Percentiles rank a stretch among this genome's conserved stretches.
phyloP scores from a whole-genome alignment of 2,329 filamentous ascomycete genomes.

The Ophiostoma himal-ulmi region DNA sequence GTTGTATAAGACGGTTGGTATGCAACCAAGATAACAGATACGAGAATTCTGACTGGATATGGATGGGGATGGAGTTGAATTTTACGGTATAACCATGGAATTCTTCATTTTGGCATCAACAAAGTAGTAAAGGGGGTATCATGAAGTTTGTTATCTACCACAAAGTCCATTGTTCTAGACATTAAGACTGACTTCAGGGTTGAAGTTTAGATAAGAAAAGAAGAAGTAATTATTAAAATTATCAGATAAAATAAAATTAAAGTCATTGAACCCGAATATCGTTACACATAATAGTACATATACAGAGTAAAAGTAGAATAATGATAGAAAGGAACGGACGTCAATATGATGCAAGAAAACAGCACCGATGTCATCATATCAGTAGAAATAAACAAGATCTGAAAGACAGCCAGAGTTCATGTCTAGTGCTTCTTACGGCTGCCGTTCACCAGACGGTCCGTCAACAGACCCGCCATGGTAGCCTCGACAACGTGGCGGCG shows the following conservation, averaged over 20 bases:
- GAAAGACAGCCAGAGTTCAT: neutral
- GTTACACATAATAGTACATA: neutral
- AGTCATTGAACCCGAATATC: neutral
- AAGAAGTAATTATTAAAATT: neutral
- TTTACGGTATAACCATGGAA: neutral
- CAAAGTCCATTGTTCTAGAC: neutral
- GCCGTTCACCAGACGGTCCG: slow-evolving; percentile 28
- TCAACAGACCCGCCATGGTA: slow-evolving; percentile 26
- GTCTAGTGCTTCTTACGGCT: slow-evolving; percentile 22
- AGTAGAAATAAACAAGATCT: neutral
- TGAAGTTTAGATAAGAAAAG: neutral
- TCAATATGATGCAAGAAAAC: neutral
- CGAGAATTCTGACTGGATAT: neutral
- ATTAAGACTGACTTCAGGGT: neutral
- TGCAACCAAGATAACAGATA: neutral
- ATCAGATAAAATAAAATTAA: neutral
- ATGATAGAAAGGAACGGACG: neutral
- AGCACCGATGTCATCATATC: neutral
- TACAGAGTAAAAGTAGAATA: neutral
- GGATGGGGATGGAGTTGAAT: neutral
- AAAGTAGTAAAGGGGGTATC: neutral
- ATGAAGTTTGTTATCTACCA: neutral
- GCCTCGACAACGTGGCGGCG: slow-evolving; percentile 28
- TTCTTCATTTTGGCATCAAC: too few species aligned
- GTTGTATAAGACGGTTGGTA: neutral